phyloP scores from a whole-genome alignment of 805 yeast genomes.

The Sugiyamaella floridensis region DNA sequence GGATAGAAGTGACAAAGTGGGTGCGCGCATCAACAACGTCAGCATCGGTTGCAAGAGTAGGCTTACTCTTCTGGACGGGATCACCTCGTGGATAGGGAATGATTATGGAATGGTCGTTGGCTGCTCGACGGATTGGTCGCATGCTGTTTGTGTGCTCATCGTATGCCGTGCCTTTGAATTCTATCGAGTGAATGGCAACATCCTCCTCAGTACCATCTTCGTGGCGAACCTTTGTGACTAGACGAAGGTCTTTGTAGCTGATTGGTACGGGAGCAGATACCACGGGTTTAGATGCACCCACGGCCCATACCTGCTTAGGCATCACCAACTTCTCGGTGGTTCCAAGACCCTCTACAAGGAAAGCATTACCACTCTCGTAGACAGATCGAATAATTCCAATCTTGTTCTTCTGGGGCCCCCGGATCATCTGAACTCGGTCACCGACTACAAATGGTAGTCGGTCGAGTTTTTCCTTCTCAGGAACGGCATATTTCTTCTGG shows the following conservation, averaged over 20 bases:
- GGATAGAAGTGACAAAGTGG: conserved; percentile 60
- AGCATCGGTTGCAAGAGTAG: conserved; percentile 21
- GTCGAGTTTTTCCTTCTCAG: conserved; percentile 33
- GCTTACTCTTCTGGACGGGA: conserved; percentile 44
- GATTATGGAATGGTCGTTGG: conserved; percentile 57
- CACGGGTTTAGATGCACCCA: conserved; percentile 64
- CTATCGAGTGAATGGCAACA: conserved; percentile 72
- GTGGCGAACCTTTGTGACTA: conserved; percentile 71
- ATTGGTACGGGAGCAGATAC: conserved; percentile 61
- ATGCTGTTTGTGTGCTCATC: conserved; percentile 66
- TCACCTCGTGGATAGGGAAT: conserved; percentile 86
- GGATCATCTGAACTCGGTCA: conserved; percentile 65
- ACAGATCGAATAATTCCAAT: conserved; percentile 60
- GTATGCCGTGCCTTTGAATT: conserved; percentile 60
- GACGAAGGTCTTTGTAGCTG: conserved; percentile 52
- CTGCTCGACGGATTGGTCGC: conserved; percentile 73
- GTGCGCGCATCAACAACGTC: conserved; percentile 62
- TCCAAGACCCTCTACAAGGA: conserved; percentile 60
- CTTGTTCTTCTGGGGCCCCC: conserved; percentile 69
- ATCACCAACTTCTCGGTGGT: conserved; percentile 55
- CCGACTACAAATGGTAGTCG: conserved; percentile 48
- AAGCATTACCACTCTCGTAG: conserved; percentile 54
- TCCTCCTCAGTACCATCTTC: conserved; percentile 56
- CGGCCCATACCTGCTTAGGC: conserved; percentile 68
- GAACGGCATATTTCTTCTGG: conserved; percentile 24